Evolutionary conservation across 352 stramenopile species (phyloP).

Genomic region (Phytopythium oedochilum): DNA sequence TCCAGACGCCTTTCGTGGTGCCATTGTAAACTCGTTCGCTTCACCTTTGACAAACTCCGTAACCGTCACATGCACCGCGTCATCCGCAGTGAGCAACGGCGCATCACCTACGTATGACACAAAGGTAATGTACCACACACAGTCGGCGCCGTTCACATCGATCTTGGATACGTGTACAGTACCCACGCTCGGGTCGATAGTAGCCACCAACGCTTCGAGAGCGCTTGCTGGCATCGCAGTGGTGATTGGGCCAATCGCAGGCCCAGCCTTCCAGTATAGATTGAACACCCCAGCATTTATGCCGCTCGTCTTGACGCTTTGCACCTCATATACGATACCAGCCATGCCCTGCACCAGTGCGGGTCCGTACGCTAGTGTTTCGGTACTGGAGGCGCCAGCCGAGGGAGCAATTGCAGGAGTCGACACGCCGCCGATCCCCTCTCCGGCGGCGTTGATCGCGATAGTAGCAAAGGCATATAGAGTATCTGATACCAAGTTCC

Average conservation of each 20-base stretch:
- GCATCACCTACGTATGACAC: constrained; percentile 76
- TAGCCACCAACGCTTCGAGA: constrained; percentile 35
- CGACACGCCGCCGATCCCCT: constrained; percentile 79
- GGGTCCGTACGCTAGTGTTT: constrained; percentile 88
- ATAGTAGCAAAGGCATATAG: constrained; percentile 93
- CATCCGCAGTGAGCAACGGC: constrained; percentile 49
- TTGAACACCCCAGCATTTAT: constrained; percentile 40
- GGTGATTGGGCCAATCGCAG: constrained; percentile 32
- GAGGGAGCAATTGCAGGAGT: constrained; percentile 92
- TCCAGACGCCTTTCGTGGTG: constrained; percentile 91
- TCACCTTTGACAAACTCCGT: constrained; percentile 92
- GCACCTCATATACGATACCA: constrained; percentile 94
- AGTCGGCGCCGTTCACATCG: constrained; percentile 41
- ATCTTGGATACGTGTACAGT: constrained; percentile 57
- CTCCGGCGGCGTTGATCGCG: constrained; percentile 90
- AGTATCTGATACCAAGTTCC: constrained; percentile 83
- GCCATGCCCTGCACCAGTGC: constrained; percentile 89
- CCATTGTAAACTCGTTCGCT: constrained; percentile 94
- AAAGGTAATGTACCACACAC: constrained; percentile 87
- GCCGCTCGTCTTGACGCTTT: constrained; percentile 74
- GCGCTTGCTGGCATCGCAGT: constrained; percentile 34
- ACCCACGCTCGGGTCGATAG: constrained; percentile 28
- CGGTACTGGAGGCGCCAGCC: constrained; percentile 75
- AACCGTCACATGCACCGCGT: constrained; percentile 44
- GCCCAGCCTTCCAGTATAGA: constrained; percentile 30